Percentiles rank a stretch among this genome's conserved stretches.
These are phyloP conservation scores for Botryotinia narcissicola DNA, from an alignment of 2,329 filamentous ascomycete species.

Conservation along the genomic window DNA sequence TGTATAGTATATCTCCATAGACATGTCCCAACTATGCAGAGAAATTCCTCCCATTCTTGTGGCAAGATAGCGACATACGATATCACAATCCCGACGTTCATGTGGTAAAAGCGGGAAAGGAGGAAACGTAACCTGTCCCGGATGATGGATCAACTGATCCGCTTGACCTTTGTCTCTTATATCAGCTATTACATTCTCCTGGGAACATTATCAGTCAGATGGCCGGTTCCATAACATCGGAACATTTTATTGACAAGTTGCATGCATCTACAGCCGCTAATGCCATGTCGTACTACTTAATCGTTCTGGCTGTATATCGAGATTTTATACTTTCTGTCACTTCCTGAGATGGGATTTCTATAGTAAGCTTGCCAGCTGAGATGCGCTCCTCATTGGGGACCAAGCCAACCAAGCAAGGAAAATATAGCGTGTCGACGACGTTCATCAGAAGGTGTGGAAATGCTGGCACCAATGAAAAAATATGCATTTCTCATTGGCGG, in stretches of 20 bases:
- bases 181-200: not conserved
- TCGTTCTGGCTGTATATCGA: not conserved
- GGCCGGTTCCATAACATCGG: not conserved
- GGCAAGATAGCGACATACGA: not conserved
- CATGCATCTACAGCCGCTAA: not conserved
- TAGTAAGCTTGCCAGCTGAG: not conserved
- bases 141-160: not conserved
- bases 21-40: not conserved
- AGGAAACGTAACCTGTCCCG: not conserved
- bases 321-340: not conserved
- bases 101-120: not conserved
- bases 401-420: not conserved
- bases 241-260: not conserved
- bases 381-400: not conserved
- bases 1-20: not conserved
- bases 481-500: not conserved
- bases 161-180: not conserved
- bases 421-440: not conserved
- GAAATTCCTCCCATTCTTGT: not conserved
- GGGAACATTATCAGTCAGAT: not conserved
- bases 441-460: not conserved
- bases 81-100: not conserved
- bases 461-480: conserved; percentile 5
- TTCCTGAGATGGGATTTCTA: not conserved
- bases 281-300: not conserved